Evolutionary conservation across 1,139 yeast genomes (phyloP), one percentile per base, ranked within the genome.

Genomic region (Kluyveromyces sp.): DNA sequence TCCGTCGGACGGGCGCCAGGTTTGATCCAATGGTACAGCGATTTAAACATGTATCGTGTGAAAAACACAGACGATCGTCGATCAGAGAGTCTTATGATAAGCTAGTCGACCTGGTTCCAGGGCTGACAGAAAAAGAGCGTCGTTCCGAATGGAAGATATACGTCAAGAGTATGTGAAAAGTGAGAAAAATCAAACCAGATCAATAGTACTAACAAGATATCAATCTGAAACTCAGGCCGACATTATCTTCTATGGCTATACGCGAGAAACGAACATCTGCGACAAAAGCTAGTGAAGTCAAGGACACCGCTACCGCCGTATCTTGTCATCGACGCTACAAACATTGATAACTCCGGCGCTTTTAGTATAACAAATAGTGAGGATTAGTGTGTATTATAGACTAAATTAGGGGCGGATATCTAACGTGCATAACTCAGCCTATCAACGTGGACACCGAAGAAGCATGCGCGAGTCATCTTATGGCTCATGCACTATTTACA

Each of bases 21-120:
- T 32, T 38, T 13, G 41, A 38, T 38, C 41, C 41, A 4, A 19
- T 25, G 4, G 29, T 30, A 20, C 41, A 38, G 19, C 18, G 41
- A 17, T 30, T 15, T n/a, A 69, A 69, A 43, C 74, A 70, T 48
- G 69, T 69, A 2, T 53, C 57, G 32, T 68, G 73, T 4, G 74
- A 70, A 45, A 67, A 66, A 43, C 63, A 65, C 43, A 56, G 74
- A 42, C 54, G 74, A 42, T 69, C 65, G 30, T 63, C 64, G 40
- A 65, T 69, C 4, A 51, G 74, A 34, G 56, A 63, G 1, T 64
- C 68, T 2, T 70, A 67, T 45, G 74, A 69, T 46, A 59, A 58
- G 38, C 46, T 70, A 30, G 73, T 69, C 1, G 56, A 60, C 3
- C 46, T 65, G 7, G 70, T 70, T 3, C 74, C 74, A 2, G 65